Percentiles rank a stretch among this genome's conserved stretches.
Evolutionary conservation across 495 filamentous ascomycete genomes (phyloP).

Genomic region (Schizothecium vesticola): DNA sequence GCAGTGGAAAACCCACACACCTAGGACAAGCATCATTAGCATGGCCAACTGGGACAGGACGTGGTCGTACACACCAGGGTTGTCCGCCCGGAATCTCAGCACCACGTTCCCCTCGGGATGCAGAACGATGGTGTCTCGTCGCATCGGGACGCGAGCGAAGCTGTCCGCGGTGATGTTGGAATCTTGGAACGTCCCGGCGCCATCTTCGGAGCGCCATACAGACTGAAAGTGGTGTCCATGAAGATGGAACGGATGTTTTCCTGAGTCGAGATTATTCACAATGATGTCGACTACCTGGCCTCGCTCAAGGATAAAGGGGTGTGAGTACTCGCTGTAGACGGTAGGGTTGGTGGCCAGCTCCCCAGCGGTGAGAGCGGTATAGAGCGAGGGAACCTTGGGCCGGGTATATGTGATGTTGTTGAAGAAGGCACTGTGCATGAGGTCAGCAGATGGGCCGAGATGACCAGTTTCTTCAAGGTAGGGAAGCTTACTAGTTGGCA

Average conservation of each 20-base stretch:
- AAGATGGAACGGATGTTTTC: constrained; percentile 38
- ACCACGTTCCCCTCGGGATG: constrained; percentile 29
- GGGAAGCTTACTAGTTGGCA: constrained; percentile 36
- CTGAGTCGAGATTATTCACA: constrained; percentile 62
- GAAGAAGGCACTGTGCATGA: constrained; percentile 44
- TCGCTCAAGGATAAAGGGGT: constrained; percentile 48
- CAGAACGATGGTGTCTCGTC: constrained; percentile 47
- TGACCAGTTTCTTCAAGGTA: constrained; percentile 48
- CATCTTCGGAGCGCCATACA: constrained; percentile 35
- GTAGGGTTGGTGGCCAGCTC: constrained; percentile 44
- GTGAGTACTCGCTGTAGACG: constrained; percentile 45
- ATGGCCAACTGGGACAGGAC: background rate
- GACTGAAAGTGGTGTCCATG: constrained; percentile 70
- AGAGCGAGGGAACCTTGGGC: constrained; percentile 57
- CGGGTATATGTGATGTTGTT: constrained; percentile 32
- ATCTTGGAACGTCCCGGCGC: constrained; percentile 45
- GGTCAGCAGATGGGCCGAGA: background rate
- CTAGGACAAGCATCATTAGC: background rate
- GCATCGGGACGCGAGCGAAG: constrained; percentile 35
- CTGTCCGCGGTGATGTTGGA: constrained; percentile 8
- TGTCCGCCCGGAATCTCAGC: constrained; percentile 35
- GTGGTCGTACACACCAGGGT: constrained; percentile 32
- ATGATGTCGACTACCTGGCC: constrained; percentile 55
- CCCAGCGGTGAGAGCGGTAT: constrained; percentile 48
- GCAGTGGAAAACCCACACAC: constrained; percentile 51